These are phyloP conservation scores for Crucihimalaya himalaica DNA, from an alignment of 345 rosid species.

Conservation along the genomic window DNA sequence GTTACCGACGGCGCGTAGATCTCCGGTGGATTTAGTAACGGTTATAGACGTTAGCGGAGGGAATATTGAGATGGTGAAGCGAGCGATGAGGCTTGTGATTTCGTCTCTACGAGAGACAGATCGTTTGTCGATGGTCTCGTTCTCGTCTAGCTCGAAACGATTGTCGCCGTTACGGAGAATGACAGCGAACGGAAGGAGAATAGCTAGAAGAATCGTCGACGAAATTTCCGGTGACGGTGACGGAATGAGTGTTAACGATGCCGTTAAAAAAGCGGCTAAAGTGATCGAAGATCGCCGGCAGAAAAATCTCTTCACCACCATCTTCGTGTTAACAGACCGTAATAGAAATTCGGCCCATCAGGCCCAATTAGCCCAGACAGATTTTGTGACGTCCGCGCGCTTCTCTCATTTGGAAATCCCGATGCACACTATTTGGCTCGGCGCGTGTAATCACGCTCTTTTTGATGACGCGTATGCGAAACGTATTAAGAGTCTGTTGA, in stretches of 20 bases:
- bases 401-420: slow-evolving; percentile 52
- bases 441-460: slow-evolving; percentile 41
- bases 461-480: slow-evolving; percentile 53
- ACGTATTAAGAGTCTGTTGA: slow-evolving; percentile 46
- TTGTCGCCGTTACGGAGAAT: slow-evolving; percentile 66
- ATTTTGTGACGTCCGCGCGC: slow-evolving; percentile 60
- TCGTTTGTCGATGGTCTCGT: slow-evolving; percentile 80
- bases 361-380: slow-evolving; percentile 27
- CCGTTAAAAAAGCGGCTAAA: slow-evolving; percentile 85
- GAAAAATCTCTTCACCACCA: slow-evolving; percentile 60
- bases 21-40: slow-evolving; percentile 72
- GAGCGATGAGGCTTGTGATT: slow-evolving; percentile 59
- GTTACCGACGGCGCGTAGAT: slow-evolving; percentile 38
- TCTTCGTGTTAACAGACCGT: slow-evolving; percentile 64
- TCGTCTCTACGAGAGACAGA: slow-evolving; percentile 64
- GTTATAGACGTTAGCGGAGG: slow-evolving; percentile 71
- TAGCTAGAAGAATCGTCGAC: slow-evolving; percentile 70
- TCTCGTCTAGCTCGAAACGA: slow-evolving; percentile 71
- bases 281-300: slow-evolving; percentile 85
- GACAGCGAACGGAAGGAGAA: slow-evolving; percentile 70
- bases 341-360: slow-evolving; percentile 42
- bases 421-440: slow-evolving; percentile 60
- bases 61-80: slow-evolving; percentile 59
- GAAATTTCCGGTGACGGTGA: slow-evolving; percentile 57
- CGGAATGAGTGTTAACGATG: slow-evolving; percentile 69